Evolutionary conservation across 148 eudicot genomes (phyloP).

Genomic region (Cornus controversa): DNA sequence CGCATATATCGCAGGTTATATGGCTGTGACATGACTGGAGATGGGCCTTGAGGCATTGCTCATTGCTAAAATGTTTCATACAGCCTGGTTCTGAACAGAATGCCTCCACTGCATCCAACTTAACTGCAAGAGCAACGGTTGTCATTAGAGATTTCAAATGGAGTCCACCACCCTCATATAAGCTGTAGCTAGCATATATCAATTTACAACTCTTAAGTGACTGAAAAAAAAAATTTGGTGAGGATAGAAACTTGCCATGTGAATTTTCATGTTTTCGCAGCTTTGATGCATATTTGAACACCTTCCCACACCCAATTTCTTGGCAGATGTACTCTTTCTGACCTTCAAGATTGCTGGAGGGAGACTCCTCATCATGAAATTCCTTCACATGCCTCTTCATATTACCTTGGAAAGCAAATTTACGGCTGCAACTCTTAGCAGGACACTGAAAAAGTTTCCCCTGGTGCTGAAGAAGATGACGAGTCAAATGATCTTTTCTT

Average conservation of each 20-base stretch:
- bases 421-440: slow-evolving; percentile 40
- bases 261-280: slow-evolving; percentile 67
- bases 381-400: slow-evolving; percentile 69
- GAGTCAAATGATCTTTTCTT: slow-evolving; percentile 84
- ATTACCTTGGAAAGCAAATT: slow-evolving; percentile 59
- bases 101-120: slow-evolving; percentile 62
- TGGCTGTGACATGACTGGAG: slow-evolving; percentile 64
- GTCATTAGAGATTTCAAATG: not conserved
- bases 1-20: slow-evolving; percentile 72
- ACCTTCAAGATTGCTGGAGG: slow-evolving; percentile 13
- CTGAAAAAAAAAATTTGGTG: no score
- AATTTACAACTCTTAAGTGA: no score
- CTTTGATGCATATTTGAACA: slow-evolving; percentile 59
- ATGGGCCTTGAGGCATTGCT: slow-evolving; percentile 67
- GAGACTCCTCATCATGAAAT: slow-evolving; percentile 43
- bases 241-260: slow-evolving; percentile 47
- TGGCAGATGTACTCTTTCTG: slow-evolving; percentile 50
- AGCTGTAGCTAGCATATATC: no score
- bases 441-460: slow-evolving; percentile 81
- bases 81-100: slow-evolving; percentile 78
- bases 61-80: slow-evolving; percentile 66
- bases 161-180: no score
- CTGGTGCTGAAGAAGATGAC: slow-evolving; percentile 71
- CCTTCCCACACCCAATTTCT: slow-evolving; percentile 85
- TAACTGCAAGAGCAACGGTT: slow-evolving; percentile 41